These are phyloP conservation scores for Kodamaea neixiangensis DNA, from an alignment of 805 yeast species.

Conservation along the genomic window DNA sequence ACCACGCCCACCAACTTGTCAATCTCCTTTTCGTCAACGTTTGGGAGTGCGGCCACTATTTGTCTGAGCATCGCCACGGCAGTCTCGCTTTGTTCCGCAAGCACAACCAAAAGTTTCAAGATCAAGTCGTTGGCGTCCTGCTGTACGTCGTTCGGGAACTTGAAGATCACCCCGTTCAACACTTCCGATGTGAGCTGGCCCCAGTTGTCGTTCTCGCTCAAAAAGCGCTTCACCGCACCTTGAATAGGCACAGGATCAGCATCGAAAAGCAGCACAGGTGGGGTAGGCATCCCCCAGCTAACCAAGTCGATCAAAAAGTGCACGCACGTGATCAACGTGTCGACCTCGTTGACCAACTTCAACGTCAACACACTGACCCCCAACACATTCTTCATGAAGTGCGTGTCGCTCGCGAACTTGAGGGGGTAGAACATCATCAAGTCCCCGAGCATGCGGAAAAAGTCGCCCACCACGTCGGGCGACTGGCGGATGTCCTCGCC, in stretches of 20 bases:
- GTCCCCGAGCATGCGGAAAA: conserved; percentile 77
- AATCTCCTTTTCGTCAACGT: conserved; percentile 68
- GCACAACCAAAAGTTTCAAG: conserved; percentile 56
- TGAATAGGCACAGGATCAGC: conserved; percentile 41
- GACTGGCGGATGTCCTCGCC: conserved; percentile 36
- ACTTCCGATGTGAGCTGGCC: conserved; percentile 53
- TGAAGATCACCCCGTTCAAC: conserved; percentile 66
- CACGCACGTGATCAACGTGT: conserved; percentile 67
- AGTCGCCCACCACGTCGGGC: conserved; percentile 84
- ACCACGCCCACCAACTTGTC: conserved; percentile 59
- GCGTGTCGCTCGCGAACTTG: conserved; percentile 46
- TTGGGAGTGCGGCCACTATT: conserved; percentile 60
- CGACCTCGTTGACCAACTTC: conserved; percentile 58
- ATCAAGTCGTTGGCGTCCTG: conserved; percentile 76
- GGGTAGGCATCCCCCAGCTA: conserved; percentile 79
- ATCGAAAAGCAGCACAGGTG: conserved; percentile 72
- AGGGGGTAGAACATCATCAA: conserved; percentile 73
- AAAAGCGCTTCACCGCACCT: conserved; percentile 33
- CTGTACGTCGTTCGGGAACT: conserved; percentile 68
- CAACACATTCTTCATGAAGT: conserved; percentile 52
- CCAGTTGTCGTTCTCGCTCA: conserved; percentile 52
- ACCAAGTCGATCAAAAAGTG: conserved; percentile 80
- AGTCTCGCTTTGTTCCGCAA: conserved; percentile 37
- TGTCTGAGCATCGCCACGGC: conserved; percentile 47
- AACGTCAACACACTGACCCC: conserved; percentile 60